A percentile compares a stretch with the other conserved stretches of the same genome.
Conservation (phyloP, 352 stramenopile species). For the Pythium sukuiense region DNA sequence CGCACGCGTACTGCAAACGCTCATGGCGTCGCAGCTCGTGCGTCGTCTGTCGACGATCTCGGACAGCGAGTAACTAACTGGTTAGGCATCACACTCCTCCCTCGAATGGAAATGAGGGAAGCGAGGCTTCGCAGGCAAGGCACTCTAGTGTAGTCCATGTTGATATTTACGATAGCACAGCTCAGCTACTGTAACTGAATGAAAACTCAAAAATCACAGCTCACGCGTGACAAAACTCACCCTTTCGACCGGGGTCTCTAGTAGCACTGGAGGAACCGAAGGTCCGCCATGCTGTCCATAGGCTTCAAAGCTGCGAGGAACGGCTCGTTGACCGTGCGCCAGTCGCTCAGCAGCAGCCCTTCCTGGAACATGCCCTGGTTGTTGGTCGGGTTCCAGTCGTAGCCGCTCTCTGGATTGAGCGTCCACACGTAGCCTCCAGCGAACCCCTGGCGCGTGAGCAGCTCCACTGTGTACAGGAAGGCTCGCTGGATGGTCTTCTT, state of each 20-base stretch:
- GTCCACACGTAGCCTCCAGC: constrained; percentile 67
- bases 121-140: not conserved
- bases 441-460: constrained; percentile 44
- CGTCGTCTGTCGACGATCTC: constrained; percentile 50
- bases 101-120: constrained; percentile 2
- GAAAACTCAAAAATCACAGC: not conserved
- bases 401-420: constrained; percentile 65
- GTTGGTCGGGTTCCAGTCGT: constrained; percentile 51
- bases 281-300: constrained; percentile 46
- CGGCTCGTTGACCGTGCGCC: constrained; percentile 48
- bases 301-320: constrained; percentile 42
- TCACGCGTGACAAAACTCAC: not conserved
- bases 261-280: constrained; percentile 49
- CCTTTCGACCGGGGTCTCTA: not conserved
- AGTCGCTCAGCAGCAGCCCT: constrained; percentile 49
- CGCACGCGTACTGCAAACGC: constrained; percentile 67
- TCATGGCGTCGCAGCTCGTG: constrained; percentile 63
- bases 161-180: constrained; percentile 3
- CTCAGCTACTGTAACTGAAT: constrained; percentile 6
- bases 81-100: not conserved
- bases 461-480: constrained; percentile 48
- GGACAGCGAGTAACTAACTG: constrained; percentile 32
- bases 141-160: constrained; percentile 3
- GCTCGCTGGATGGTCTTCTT: constrained; percentile 54
- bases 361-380: constrained; percentile 39